Percentiles rank a stretch among this genome's conserved stretches.
phyloP scores from a whole-genome alignment of 805 yeast species.

The Millerozyma acaciae region DNA sequence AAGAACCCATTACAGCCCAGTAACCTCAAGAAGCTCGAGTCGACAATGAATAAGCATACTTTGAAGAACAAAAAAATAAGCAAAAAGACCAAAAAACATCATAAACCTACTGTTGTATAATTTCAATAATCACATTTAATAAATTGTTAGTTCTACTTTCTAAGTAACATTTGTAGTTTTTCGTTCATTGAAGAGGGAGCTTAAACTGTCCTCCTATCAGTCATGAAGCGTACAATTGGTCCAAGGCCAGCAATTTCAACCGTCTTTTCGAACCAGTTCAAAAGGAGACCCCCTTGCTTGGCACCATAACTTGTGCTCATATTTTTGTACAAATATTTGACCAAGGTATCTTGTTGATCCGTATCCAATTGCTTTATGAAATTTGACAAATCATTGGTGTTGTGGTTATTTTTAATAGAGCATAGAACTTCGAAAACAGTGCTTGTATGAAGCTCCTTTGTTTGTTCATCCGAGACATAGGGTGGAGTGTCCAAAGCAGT shows the following conservation, averaged over 20 bases:
- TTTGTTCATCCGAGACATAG: conserved; percentile 64
- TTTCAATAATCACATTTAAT: too few species aligned
- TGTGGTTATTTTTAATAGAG: conserved; percentile 49
- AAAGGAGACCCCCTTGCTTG: conserved; percentile 78
- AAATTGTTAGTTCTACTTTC: too few species aligned
- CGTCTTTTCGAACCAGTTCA: conserved; percentile 91
- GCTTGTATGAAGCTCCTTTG: conserved; percentile 43
- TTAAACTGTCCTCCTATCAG: conserved; percentile 78
- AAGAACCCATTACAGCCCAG: conserved; percentile 1
- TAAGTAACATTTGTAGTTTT: not conserved
- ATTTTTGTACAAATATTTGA: conserved; percentile 82
- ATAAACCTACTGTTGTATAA: too few species aligned
- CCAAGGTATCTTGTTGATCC: conserved; percentile 70
- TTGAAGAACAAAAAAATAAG: too few species aligned
- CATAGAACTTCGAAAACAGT: conserved; percentile 65
- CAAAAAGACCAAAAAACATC: too few species aligned
- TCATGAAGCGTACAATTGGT: conserved; percentile 78
- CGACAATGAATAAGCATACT: not conserved
- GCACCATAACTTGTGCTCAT: conserved; percentile 77
- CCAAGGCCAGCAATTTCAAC: conserved; percentile 84
- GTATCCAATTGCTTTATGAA: conserved; percentile 56
- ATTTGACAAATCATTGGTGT: conserved; percentile 60
- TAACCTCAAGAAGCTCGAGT: not conserved
- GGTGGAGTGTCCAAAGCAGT: conserved; percentile 72
- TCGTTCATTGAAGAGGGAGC: not conserved